These are phyloP conservation scores for Mollisia scopiformis DNA, from an alignment of 2,329 filamentous ascomycete species.

Conservation along the genomic window DNA sequence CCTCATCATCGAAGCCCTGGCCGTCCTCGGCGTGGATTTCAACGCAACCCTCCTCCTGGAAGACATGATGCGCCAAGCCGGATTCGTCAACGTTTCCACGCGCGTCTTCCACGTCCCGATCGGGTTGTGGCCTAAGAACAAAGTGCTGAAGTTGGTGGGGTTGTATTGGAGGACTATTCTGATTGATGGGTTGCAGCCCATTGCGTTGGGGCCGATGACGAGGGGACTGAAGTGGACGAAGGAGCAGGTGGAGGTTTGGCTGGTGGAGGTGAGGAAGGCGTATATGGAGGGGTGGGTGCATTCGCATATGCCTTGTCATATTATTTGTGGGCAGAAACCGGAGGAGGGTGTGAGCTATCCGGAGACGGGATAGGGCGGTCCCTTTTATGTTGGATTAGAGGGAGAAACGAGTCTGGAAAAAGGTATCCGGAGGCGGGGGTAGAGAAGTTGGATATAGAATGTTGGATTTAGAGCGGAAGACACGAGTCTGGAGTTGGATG, in stretches of 20 bases:
- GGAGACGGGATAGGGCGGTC: not conserved
- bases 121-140: conserved; percentile 47
- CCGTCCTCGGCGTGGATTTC: conserved; percentile 49
- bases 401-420: not conserved
- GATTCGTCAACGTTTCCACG: conserved; percentile 51
- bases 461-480: not conserved
- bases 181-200: conserved; percentile 53
- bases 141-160: conserved; percentile 53
- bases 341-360: not conserved
- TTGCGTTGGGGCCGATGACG: conserved; percentile 55
- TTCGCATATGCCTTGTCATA: conserved; percentile 59
- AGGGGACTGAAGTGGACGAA: conserved; percentile 51
- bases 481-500: not conserved
- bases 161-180: conserved; percentile 55
- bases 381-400: no score
- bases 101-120: conserved; percentile 49
- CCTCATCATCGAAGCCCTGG: conserved; percentile 48
- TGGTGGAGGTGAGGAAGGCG: conserved; percentile 51
- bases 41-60: conserved; percentile 46
- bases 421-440: no score
- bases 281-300: conserved; percentile 44
- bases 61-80: conserved; percentile 50
- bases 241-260: conserved; percentile 51
- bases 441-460: not conserved
- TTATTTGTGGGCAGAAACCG: conserved; percentile 58